A percentile compares a stretch with the other conserved stretches of the same genome.
Evolutionary conservation across 2,329 filamentous ascomycete species (phyloP).

Genomic region (Chalara sp.): DNA sequence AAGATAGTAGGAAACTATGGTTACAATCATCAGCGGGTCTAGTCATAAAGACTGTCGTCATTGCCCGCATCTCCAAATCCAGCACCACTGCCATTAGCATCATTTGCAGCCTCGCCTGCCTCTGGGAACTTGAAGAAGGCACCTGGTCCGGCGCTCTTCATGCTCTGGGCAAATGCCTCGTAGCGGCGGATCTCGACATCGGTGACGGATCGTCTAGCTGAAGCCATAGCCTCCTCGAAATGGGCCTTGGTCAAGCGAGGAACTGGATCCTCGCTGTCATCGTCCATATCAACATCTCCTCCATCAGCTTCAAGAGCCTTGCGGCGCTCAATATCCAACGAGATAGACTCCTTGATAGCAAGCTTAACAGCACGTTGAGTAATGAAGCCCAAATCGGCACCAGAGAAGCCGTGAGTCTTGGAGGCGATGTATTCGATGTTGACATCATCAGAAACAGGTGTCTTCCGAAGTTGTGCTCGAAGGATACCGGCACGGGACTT

Average conservation of each 20-base stretch:
- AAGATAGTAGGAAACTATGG: no score
- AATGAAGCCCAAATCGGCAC: conserved; percentile 98
- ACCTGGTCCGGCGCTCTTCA: conserved; percentile 96
- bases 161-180: conserved; percentile 96
- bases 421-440: conserved; percentile 87
- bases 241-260: conserved; percentile 93
- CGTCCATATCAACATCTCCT: conserved; percentile 75
- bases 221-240: conserved; percentile 98
- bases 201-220: conserved; percentile 85
- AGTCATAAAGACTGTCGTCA: conserved; percentile 96
- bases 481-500: conserved; percentile 83
- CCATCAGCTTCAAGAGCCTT: conserved; percentile 85
- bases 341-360: conserved; percentile 96
- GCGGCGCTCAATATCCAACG: conserved; percentile 77
- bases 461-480: conserved; percentile 96
- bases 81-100: conserved; percentile 54
- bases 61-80: conserved; percentile 81
- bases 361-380: conserved; percentile 99
- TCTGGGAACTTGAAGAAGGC: conserved; percentile 96
- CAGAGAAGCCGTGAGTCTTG: conserved; percentile 98
- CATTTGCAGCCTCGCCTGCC: conserved; percentile 55
- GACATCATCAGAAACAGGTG: conserved; percentile 80
- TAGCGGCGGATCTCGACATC: conserved; percentile 98
- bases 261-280: conserved; percentile 81
- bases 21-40: conserved; percentile 32